These are phyloP conservation scores for Chionographis japonica DNA, from an alignment of 106 monocot genomes.

Conservation along the genomic window DNA sequence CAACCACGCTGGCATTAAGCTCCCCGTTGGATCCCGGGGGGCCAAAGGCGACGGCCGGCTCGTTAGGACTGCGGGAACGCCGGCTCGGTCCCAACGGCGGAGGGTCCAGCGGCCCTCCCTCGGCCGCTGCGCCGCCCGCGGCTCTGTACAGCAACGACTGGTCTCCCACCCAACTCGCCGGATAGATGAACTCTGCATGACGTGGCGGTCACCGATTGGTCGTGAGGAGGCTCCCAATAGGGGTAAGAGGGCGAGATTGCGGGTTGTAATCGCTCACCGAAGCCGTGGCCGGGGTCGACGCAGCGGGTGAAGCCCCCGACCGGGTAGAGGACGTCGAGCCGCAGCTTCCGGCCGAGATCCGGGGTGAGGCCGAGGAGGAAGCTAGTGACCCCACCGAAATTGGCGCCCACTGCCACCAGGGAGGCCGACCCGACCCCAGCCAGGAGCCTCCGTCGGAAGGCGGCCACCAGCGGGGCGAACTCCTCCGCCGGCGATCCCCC, in stretches of 20 bases:
- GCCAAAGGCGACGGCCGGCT: slow-evolving; percentile 73
- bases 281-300: slow-evolving; percentile 51
- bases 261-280: slow-evolving; percentile 37
- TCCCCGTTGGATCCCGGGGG: slow-evolving; percentile 83
- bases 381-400: slow-evolving; percentile 83
- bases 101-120: slow-evolving; percentile 46
- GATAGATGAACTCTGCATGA: slow-evolving; percentile 79
- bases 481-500: slow-evolving; percentile 28
- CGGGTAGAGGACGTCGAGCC: slow-evolving; percentile 80
- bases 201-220: background rate
- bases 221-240: background rate
- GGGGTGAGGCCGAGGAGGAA: slow-evolving; percentile 62
- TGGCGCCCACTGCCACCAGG: slow-evolving; percentile 67
- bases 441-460: slow-evolving; percentile 65
- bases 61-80: slow-evolving; percentile 18
- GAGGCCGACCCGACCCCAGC: slow-evolving; percentile 47
- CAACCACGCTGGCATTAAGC: slow-evolving; percentile 92
- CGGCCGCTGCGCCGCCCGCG: slow-evolving; percentile 48
- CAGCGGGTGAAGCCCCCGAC: slow-evolving; percentile 78
- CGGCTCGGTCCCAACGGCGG: slow-evolving; percentile 29
- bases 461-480: slow-evolving; percentile 39
- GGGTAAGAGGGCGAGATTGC: no score
- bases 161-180: slow-evolving; percentile 86
- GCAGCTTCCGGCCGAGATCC: slow-evolving; percentile 49
- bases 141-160: slow-evolving; percentile 74